Percentiles rank a stretch among this genome's conserved stretches.
These are phyloP conservation scores for Leptodontidium sp. DNA, from an alignment of 2,329 filamentous ascomycete species.

Conservation along the genomic window DNA sequence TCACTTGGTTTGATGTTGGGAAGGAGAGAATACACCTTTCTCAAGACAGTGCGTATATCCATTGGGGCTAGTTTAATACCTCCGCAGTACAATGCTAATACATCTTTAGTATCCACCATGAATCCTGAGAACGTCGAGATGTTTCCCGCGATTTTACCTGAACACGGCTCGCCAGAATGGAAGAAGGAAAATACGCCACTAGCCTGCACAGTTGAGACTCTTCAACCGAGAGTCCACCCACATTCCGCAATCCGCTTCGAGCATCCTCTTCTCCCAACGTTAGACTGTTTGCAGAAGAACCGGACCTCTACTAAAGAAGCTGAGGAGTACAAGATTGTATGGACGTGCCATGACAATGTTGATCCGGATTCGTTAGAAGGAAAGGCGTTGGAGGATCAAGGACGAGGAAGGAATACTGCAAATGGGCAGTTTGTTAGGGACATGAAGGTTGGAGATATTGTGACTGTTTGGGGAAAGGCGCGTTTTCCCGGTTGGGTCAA, in stretches of 20 bases:
- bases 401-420: conserved; percentile 59
- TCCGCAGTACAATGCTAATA: background rate
- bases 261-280: conserved; percentile 49
- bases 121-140: background rate
- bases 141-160: conserved; percentile 5
- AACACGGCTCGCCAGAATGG: conserved; percentile 10
- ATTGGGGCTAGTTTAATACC: too few species aligned
- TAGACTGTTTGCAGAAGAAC: conserved; percentile 56
- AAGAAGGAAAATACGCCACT: background rate
- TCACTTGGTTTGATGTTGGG: conserved; percentile 71
- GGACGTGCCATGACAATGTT: conserved; percentile 61
- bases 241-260: conserved; percentile 43
- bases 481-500: conserved; percentile 65
- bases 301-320: conserved; percentile 50
- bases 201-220: conserved; percentile 27
- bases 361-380: conserved; percentile 53
- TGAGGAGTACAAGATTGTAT: conserved; percentile 58
- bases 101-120: background rate
- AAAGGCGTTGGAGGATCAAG: conserved; percentile 48
- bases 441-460: conserved; percentile 65
- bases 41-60: conserved; percentile 38
- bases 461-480: conserved; percentile 68
- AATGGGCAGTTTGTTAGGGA: conserved; percentile 64
- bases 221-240: conserved; percentile 21
- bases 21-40: conserved; percentile 61